Percentiles rank a stretch among this genome's conserved stretches.
These are phyloP conservation scores for Aquilaria yunnanensis DNA, from an alignment of 345 rosid genomes.

Conservation along the genomic window DNA sequence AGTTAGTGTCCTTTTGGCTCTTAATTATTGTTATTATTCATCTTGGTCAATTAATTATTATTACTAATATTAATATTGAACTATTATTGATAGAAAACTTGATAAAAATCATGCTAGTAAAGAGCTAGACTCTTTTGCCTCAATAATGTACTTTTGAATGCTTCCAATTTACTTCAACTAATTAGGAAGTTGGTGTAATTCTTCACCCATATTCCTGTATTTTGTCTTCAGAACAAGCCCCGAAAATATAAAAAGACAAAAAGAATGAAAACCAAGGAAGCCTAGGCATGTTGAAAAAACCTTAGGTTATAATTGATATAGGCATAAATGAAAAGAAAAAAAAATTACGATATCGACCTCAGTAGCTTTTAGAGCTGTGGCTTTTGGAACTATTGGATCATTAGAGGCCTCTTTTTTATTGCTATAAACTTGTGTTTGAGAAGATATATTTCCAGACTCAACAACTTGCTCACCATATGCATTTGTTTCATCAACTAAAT, in stretches of 20 bases:
- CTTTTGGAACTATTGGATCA: conserved; percentile 78
- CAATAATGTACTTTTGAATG: conserved; percentile 43
- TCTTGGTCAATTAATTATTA: too few relatives aligned
- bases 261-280: neutral
- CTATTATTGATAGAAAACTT: neutral
- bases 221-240: conserved; percentile 25
- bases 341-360: conserved; percentile 53
- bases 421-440: conserved; percentile 22
- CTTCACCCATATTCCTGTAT: conserved; percentile 25
- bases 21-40: too few relatives aligned
- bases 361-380: conserved; percentile 95
- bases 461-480: conserved; percentile 31
- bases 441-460: conserved; percentile 27
- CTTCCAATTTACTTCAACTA: conserved; percentile 39
- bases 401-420: conserved; percentile 30
- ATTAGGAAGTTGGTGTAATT: conserved; percentile 36
- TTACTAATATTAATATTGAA: neutral
- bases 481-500: conserved; percentile 38
- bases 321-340: neutral
- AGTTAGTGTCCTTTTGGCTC: conserved; percentile 20
- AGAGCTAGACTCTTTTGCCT: conserved; percentile 9
- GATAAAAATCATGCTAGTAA: neutral
- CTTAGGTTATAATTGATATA: too few relatives aligned
- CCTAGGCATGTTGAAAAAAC: neutral
- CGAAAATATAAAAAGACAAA: neutral